Percentiles rank a stretch among this genome's conserved stretches.
Conservation (phyloP, 306 rosid genomes). For the Lotus japonicus region DNA sequence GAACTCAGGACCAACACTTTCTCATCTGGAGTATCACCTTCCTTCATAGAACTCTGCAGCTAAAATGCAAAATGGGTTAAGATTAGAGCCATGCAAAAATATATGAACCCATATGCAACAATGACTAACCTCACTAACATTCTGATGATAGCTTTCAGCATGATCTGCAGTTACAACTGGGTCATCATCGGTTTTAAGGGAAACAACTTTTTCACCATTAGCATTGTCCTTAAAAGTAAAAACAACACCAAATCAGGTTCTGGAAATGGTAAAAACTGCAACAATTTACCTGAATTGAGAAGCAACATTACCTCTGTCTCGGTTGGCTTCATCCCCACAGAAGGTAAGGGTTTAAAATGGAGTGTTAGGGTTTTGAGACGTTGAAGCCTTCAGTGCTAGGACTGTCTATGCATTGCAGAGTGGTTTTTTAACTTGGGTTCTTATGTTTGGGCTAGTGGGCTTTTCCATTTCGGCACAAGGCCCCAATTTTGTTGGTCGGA, state of each 20-base stretch:
- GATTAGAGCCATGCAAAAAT: too few relatives aligned
- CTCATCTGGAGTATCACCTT: too few relatives aligned
- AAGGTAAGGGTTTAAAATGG: neutral
- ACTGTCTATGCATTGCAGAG: too few relatives aligned
- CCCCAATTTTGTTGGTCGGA: too few relatives aligned
- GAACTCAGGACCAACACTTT: too few relatives aligned
- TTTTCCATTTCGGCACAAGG: too few relatives aligned
- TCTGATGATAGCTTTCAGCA: neutral
- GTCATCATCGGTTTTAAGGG: neutral
- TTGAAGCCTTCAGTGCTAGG: too few relatives aligned
- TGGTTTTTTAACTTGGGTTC: too few relatives aligned
- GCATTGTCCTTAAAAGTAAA: neutral
- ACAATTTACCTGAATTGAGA: neutral
- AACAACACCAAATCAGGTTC: neutral
- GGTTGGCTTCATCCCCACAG: slow-evolving; percentile 6
- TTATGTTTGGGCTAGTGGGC: too few relatives aligned
- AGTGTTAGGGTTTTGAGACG: neutral
- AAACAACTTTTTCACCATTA: neutral
- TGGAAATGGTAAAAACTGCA: neutral
- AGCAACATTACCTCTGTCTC: neutral
- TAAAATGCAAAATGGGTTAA: too few relatives aligned
- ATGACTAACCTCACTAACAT: neutral
- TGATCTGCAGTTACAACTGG: neutral
- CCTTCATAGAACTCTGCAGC: too few relatives aligned
- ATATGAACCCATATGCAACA: too few relatives aligned